Evolutionary conservation across 2,329 filamentous ascomycete species (phyloP).

Genomic region (Fusarium nelsonii): DNA sequence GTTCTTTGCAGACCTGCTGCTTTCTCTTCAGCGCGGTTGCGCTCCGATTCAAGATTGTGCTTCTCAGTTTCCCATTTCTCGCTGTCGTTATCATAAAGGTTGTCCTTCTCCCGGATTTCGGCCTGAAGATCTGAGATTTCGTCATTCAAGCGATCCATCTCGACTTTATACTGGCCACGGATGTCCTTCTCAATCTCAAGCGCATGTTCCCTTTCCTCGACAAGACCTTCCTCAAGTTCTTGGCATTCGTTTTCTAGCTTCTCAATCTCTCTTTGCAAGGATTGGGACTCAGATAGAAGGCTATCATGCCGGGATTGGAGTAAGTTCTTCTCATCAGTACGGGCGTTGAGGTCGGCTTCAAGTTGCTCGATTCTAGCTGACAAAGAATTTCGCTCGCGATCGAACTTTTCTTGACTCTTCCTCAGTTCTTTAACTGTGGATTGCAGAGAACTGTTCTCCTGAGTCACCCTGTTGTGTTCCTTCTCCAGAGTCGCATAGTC

Average conservation of each 20-base stretch:
- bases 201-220: conserved; percentile 68
- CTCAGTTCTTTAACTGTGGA: conserved; percentile 59
- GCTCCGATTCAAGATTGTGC: conserved; percentile 73
- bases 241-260: conserved; percentile 61
- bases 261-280: conserved; percentile 74
- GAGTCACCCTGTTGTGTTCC: conserved; percentile 60
- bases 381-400: conserved; percentile 53
- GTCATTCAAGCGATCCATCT: conserved; percentile 65
- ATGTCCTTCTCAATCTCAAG: conserved; percentile 72
- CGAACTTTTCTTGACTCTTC: conserved; percentile 49
- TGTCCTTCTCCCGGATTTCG: conserved; percentile 76
- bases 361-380: conserved; percentile 66
- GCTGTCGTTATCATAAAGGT: conserved; percentile 76
- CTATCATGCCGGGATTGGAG: conserved; percentile 77
- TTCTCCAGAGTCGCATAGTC: conserved; percentile 66
- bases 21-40: conserved; percentile 75
- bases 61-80: conserved; percentile 78
- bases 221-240: conserved; percentile 62
- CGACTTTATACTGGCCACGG: conserved; percentile 57
- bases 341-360: conserved; percentile 70
- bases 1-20: conserved; percentile 76
- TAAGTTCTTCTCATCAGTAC: conserved; percentile 74
- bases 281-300: conserved; percentile 72
- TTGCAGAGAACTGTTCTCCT: conserved; percentile 61
- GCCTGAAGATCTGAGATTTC: conserved; percentile 74